Evolutionary conservation across 176 grass and related monocot species (phyloP), one percentile per base, ranked within the genome.

Genomic region (Pontederia crassipes): DNA sequence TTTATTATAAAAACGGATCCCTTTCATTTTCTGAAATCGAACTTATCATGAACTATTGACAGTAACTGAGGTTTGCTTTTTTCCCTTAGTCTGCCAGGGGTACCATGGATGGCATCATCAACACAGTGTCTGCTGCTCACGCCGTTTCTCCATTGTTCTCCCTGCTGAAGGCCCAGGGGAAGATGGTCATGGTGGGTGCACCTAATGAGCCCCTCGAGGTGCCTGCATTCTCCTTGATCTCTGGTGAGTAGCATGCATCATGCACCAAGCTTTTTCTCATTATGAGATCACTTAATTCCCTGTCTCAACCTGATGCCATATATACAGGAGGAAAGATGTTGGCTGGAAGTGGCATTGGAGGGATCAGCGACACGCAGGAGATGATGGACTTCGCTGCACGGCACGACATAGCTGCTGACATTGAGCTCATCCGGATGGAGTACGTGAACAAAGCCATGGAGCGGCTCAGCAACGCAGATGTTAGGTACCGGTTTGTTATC

Each of bases 161-260:
- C 27, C 62, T 65, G 46, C 12, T 65, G 47, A 65, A 65, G 48
- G 9, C 62, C 49, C 46, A 51, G 13, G 62, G 62, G 18, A 65
- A 65, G 45, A 52, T 65, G 62, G 28, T 65, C 47, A 65, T 65
- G 62, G 46, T 51, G 62, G 62, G 62, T 0, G 47, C 47, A 51
- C 62, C 62, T 4, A 48, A 52, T 4, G 50, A 50, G 62, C 62
- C 62, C 3, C 9, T 65, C 46, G 17, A 65, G 20, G 11, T 65
- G n/a, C 47, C 46, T 13, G 48, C 16, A 11, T 65, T 65, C 14
- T 14, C 47, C 28, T 51, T 65, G 17, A 65, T 65, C 11, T 1
- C 28, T 1, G 62, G 62, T 51, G 14, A 11, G 62, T 15, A 8
- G 3, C 10, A 48, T 24, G 11, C 8, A 26, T 24, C 8, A 2